phyloP scores from a whole-genome alignment of 208 protist genomes.

The Novymonas esmeraldas region DNA sequence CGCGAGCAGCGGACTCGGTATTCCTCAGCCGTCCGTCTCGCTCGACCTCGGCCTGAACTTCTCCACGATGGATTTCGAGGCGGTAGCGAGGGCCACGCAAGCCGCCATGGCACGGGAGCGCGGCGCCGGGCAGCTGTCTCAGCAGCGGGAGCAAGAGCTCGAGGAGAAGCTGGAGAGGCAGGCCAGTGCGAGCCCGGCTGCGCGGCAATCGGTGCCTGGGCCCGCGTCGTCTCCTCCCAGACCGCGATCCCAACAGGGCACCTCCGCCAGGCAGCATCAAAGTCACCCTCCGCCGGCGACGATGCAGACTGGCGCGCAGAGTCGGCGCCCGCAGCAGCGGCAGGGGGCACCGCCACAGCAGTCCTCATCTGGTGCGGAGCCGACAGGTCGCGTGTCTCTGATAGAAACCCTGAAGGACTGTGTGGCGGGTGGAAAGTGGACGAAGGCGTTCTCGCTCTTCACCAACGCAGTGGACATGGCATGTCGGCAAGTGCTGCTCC shows the following conservation, averaged over 20 bases:
- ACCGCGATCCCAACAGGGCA: neutral
- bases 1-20: neutral
- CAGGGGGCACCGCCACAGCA: neutral
- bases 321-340: no score
- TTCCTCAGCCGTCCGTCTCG: neutral
- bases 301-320: no score
- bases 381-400: conserved; percentile 42
- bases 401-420: conserved; percentile 68
- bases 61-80: conserved; percentile 62
- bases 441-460: conserved; percentile 57
- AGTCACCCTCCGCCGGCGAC: no score
- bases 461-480: conserved; percentile 40
- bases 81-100: conserved; percentile 40
- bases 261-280: neutral
- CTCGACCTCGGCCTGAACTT: conserved; percentile 58
- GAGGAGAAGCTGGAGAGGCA: conserved; percentile 9
- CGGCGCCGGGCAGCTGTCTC: neutral
- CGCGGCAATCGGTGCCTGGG: conserved; percentile 11
- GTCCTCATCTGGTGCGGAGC: neutral
- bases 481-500: conserved; percentile 22
- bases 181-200: neutral
- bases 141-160: conserved; percentile 8
- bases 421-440: conserved; percentile 62
- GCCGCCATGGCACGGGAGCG: conserved; percentile 38
- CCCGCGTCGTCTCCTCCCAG: neutral